Base-by-base conservation (phyloP, 306 rosid species). In the Heteromeles arbutifolia region DNA sequence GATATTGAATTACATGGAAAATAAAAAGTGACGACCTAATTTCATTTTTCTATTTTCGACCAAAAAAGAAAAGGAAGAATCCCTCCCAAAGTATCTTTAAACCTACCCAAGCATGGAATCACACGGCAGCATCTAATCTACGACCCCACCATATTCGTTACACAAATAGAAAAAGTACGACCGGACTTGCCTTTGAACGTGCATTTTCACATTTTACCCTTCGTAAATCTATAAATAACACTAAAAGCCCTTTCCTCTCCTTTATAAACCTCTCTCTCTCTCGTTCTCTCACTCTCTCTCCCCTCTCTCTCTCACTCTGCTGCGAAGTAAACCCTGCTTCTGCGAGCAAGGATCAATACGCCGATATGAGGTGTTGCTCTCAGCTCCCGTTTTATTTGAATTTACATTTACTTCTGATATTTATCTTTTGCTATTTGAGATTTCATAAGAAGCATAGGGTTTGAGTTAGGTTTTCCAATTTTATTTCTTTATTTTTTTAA, bases 331-430 rank as follows among this genome's bases (percentile, higher is more conserved):
- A 65, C 48, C 48, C 69, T 10, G 26, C 5, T 34, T 65, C 48
- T 65, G 68, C 19, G 7, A n/a, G 61, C 13, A 6, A 31, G 13
- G 26, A 65, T 65, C 69, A 2, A 19, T 19, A 65, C 26, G 48
- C 69, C 18, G n/a, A 65, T 24, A 65, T 65, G 69, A 65, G 69
- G 69, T 65, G 48, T 34, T 65, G 69, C 45, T 19, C 69, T 19
- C 4, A 1, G 69, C 45, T 34, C 48, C 15, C 15, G 5, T 21
- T 65, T 65, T 65, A 45, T 65, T 65, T 21, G 18, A 6, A 26
- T 31, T 65, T 34, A 21, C 69, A 10, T 34, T 34, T 65, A 8
- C 14, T 19, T 65, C 2, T 4, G 69, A 32, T 64, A 17, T 65
- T 10, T 19, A 6, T 65, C 15, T 1, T 34, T 32, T 9, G 11